Evolutionary conservation across 306 rosid genomes (phyloP).

Genomic region (Medicago ruthenica): DNA sequence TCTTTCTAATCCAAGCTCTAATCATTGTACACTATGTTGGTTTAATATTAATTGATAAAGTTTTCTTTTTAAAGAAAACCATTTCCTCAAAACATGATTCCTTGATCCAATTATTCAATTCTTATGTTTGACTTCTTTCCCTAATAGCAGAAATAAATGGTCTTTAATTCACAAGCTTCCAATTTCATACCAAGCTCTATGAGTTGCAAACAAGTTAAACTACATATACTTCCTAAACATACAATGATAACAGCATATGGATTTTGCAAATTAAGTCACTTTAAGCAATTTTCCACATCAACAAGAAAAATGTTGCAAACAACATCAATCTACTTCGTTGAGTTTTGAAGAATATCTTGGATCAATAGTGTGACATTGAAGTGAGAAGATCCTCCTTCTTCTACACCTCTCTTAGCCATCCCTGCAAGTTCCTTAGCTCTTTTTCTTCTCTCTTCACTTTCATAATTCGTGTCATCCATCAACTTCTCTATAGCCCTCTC

Average conservation of each 20-base stretch:
- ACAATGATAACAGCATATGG: slow-evolving; percentile 48
- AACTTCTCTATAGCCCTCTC: slow-evolving; percentile 47
- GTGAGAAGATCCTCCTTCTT: slow-evolving; percentile 73
- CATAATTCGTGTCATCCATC: slow-evolving; percentile 46
- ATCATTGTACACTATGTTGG: too few species aligned
- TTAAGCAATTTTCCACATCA: slow-evolving; percentile 16
- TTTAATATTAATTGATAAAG: too few species aligned
- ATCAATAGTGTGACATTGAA: slow-evolving; percentile 45
- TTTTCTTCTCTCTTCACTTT: slow-evolving; percentile 49
- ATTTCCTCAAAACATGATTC: slow-evolving; percentile 55
- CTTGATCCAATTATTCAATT: slow-evolving; percentile 52
- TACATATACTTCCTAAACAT: slow-evolving; percentile 20
- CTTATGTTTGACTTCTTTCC: too few species aligned
- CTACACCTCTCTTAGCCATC: slow-evolving; percentile 54
- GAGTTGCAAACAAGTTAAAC: slow-evolving; percentile 41
- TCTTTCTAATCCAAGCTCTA: too few species aligned
- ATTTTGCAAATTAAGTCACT: slow-evolving; percentile 32
- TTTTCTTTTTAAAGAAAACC: too few species aligned
- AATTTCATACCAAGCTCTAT: slow-evolving; percentile 60
- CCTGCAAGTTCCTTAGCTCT: slow-evolving; percentile 46
- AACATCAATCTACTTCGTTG: slow-evolving; percentile 15
- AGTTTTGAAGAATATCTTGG: slow-evolving; percentile 50
- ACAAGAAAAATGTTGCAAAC: background rate
- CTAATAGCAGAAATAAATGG: too few species aligned
- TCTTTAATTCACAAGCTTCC: slow-evolving; percentile 53